Base-by-base conservation (phyloP, 2,329 filamentous ascomycete species). In the Aspergillus flavus region DNA sequence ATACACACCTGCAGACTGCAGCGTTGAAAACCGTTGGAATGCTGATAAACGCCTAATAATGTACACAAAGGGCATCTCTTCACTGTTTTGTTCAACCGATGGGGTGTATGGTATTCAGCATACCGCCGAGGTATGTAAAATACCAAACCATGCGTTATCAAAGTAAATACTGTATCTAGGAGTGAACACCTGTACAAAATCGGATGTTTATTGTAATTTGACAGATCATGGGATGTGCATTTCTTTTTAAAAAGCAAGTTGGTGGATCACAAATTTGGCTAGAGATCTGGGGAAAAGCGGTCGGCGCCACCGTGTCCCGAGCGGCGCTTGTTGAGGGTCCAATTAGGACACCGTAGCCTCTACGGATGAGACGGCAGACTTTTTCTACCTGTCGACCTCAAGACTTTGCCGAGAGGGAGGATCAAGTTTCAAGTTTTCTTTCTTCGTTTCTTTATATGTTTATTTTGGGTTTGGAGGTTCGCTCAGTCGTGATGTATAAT, bases 81-180 rank as follows among this genome's bases (percentile, higher is more conserved):
- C 16, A 32, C 10, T 32, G 2, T 52, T 30, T 36, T 6, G 32
- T 39, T 30, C 23, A n/a, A 14, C 12, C 26, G 36, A 23, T 54
- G 61, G 50, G 32, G 34, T 57, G 59, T 62, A 66, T 67, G 68
- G 68, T 71, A 71, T 71, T 65, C 58, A 66, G 63, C 64, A 69
- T 69, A 69, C 65, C 66, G 61, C 56, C 28, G 28, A 45, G 56
- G 56, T 11, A 58, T 58, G 56, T 58, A 58, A 48, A 58, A 46
- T 58, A 58, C 56, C 56, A 48, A n/a, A 7, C 34, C 34, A 52
- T n/a, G 21, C 28, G n/a, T 50, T 50, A 50, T 30, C 21, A 23
- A 46, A 23, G 43, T 21, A 32, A 32, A n/a, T 11, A 52, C 9
- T 41, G 16, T 41, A 41, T 6, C 16, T 9, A n/a, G 16, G 39